Conservation (phyloP, 2,329 filamentous ascomycete species). For the Aureobasidium sp. region DNA sequence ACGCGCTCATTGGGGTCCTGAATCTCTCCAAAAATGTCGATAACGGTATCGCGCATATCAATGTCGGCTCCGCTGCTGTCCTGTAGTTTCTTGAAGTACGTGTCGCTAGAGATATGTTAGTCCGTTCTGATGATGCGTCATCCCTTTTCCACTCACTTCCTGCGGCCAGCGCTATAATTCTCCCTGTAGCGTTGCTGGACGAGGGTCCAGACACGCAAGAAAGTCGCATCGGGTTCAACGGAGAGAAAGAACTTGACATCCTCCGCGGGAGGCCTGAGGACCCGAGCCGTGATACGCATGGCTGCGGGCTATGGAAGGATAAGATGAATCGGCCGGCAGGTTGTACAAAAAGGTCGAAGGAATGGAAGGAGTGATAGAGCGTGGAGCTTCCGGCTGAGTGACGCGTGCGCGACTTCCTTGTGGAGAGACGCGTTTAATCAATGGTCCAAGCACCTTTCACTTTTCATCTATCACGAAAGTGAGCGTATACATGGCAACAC, state of each 20-base stretch:
- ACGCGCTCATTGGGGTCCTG: conserved; percentile 20
- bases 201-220: conserved; percentile 24
- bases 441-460: not conserved
- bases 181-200: conserved; percentile 27
- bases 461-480: not conserved
- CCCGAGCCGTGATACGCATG: not conserved
- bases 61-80: conserved; percentile 29
- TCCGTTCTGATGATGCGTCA: not conserved
- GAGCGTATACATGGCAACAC: not conserved
- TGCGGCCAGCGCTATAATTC: conserved; percentile 21
- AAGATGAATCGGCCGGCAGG: not conserved
- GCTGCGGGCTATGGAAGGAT: not conserved
- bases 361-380: not conserved
- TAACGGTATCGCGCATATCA: conserved; percentile 27
- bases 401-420: not conserved
- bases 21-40: conserved; percentile 26
- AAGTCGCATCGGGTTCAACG: conserved; percentile 18
- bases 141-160: not conserved
- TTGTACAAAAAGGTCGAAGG: not conserved
- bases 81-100: conserved; percentile 29
- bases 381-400: not conserved
- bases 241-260: not conserved
- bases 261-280: not conserved
- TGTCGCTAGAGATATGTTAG: conserved; percentile 22
- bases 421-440: not conserved